Conservation (phyloP, 2,329 filamentous ascomycete species). For the Geosmithia flava region DNA sequence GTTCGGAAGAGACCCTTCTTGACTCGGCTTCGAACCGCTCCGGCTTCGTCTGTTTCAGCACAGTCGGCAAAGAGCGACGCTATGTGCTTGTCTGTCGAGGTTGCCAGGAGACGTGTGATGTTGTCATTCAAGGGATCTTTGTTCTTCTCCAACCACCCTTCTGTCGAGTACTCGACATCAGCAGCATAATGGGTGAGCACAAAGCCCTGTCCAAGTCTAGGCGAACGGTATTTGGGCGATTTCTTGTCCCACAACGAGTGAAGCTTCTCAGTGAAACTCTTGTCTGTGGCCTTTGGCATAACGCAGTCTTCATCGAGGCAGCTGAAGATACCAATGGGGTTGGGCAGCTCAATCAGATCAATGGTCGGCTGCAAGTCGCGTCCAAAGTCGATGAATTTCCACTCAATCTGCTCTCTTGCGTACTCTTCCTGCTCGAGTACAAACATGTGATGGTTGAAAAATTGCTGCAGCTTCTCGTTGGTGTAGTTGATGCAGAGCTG, state of each 20-base stretch:
- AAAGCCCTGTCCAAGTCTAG: conserved; percentile 81
- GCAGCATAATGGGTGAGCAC: conserved; percentile 95
- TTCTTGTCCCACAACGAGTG: conserved; percentile 95
- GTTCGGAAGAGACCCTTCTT: conserved; percentile 97
- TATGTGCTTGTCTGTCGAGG: conserved; percentile 72
- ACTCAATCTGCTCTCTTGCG: conserved; percentile 93
- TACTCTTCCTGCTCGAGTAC: conserved; percentile 98
- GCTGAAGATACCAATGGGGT: conserved; percentile 97
- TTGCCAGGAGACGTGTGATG: conserved; percentile 74
- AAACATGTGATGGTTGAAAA: conserved; percentile 99
- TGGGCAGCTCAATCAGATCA: conserved; percentile 88
- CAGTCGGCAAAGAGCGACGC: conserved; percentile 82
- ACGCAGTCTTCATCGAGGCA: conserved; percentile 96
- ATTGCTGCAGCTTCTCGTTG: conserved; percentile 97
- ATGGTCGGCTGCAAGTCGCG: conserved; percentile 96
- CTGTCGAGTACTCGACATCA: conserved; percentile 92
- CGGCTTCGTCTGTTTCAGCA: conserved; percentile 59
- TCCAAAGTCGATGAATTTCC: conserved; percentile 99
- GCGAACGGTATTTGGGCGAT: conserved; percentile 82
- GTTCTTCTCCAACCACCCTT: conserved; percentile 96
- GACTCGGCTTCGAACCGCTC: conserved; percentile 62
- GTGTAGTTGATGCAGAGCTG: conserved; percentile 99
- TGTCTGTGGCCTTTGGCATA: conserved; percentile 98
- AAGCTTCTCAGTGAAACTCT: conserved; percentile 95
- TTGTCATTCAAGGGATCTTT: conserved; percentile 98